Conservation (phyloP, 2,329 filamentous ascomycete genomes). For the Plectosphaerella plurivora region DNA sequence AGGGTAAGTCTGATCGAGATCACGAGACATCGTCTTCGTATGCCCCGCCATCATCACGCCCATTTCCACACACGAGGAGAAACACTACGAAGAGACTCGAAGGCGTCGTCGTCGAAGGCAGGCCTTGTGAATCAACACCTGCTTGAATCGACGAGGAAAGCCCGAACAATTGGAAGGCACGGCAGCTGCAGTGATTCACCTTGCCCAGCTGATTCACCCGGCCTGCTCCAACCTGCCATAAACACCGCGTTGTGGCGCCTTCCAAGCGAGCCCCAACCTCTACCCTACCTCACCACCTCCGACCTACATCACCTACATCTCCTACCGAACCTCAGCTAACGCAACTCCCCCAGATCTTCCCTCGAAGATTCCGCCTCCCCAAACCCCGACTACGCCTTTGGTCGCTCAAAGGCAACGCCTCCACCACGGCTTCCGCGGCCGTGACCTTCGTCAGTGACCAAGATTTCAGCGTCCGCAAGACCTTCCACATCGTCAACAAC, state of each 20-base stretch:
- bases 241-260: neutral
- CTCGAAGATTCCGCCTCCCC: conserved; percentile 8
- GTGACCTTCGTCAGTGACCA: conserved; percentile 59
- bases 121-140: too few relatives aligned
- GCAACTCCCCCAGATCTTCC: conserved; percentile 8
- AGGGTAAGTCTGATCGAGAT: neutral
- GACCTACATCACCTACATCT: too few relatives aligned
- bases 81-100: too few relatives aligned
- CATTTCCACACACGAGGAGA: too few relatives aligned
- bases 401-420: conserved; percentile 60
- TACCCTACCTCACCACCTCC: neutral
- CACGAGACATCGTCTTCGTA: too few relatives aligned
- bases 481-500: conserved; percentile 63
- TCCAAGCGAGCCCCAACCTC: neutral
- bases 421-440: conserved; percentile 61
- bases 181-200: neutral
- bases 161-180: too few relatives aligned
- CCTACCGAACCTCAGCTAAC: conserved; percentile 1
- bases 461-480: conserved; percentile 65
- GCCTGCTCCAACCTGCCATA: neutral
- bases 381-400: conserved; percentile 50
- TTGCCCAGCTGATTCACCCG: neutral
- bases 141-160: too few relatives aligned
- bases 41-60: too few relatives aligned
- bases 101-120: too few relatives aligned